These are phyloP conservation scores for Saraca asoca DNA, from an alignment of 331 rosid genomes.

Conservation along the genomic window DNA sequence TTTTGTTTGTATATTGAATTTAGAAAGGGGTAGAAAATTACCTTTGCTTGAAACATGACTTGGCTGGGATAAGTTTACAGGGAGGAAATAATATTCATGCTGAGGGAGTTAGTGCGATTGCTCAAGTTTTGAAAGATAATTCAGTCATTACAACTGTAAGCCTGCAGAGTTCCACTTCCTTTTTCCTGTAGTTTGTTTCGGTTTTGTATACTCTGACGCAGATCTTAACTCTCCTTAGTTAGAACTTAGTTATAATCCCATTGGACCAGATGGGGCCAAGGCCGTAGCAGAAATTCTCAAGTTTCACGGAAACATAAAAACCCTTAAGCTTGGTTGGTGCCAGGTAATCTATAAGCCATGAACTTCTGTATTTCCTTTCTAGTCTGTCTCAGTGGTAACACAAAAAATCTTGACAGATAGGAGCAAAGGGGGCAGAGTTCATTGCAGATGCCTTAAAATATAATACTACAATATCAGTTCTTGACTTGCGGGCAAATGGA, in stretches of 20 bases:
- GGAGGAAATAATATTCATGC: slow-evolving; percentile 90
- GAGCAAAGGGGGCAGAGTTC: slow-evolving; percentile 90
- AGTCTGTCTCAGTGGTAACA: slow-evolving; percentile 25
- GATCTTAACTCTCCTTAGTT: slow-evolving; percentile 51
- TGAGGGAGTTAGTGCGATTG: slow-evolving; percentile 63
- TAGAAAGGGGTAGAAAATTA: background rate
- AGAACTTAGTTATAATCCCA: slow-evolving; percentile 93
- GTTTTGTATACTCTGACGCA: slow-evolving; percentile 30
- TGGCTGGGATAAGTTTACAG: slow-evolving; percentile 47
- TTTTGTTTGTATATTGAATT: slow-evolving; percentile 1
- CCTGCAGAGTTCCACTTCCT: slow-evolving; percentile 10
- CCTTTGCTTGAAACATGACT: slow-evolving; percentile 28
- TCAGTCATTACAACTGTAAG: slow-evolving; percentile 76
- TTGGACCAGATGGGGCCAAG: slow-evolving; percentile 95
- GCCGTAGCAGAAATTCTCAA: slow-evolving; percentile 85
- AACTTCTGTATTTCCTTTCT: slow-evolving; percentile 17
- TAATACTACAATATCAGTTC: slow-evolving; percentile 73
- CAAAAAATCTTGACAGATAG: slow-evolving; percentile 56
- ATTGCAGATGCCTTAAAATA: slow-evolving; percentile 87
- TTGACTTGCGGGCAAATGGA: slow-evolving; percentile 92
- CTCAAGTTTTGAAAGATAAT: slow-evolving; percentile 85
- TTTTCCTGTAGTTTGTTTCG: slow-evolving; percentile 15
- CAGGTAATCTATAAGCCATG: slow-evolving; percentile 60
- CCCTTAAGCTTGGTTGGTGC: slow-evolving; percentile 99
- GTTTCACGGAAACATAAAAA: slow-evolving; percentile 79